phyloP scores from a whole-genome alignment of 805 yeast species.

The Ogataea parapolymorpha region DNA sequence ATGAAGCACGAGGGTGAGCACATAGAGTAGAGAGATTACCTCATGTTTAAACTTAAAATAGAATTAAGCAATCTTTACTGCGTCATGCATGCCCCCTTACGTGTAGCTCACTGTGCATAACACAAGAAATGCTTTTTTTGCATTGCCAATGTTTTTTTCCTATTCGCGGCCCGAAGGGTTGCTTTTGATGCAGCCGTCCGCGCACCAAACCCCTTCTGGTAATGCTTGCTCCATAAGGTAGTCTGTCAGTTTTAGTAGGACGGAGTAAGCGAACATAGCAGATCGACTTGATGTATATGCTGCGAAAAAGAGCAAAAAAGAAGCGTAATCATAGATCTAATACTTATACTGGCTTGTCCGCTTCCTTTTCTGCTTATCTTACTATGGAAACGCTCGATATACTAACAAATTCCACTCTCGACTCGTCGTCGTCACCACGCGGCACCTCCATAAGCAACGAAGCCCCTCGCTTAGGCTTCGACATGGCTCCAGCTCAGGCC shows the following conservation, averaged over 20 bases:
- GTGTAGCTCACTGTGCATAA: neutral
- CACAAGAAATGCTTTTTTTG: neutral
- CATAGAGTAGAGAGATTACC: constrained; percentile 35
- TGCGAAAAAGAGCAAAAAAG: constrained; percentile 4
- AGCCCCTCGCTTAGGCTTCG: constrained; percentile 13
- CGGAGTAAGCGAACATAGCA: constrained; percentile 1
- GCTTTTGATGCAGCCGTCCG: constrained; percentile 6
- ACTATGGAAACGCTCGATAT: constrained; percentile 5
- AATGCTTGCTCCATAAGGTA: constrained; percentile 3
- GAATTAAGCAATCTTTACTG: constrained; percentile 6
- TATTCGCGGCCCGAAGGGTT: neutral
- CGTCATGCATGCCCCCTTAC: constrained; percentile 5
- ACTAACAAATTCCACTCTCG: neutral
- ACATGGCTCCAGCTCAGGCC: constrained; percentile 23
- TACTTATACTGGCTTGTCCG: constrained; percentile 2
- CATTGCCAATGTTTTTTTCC: neutral
- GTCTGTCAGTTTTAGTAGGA: constrained; percentile 2
- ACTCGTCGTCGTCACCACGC: neutral
- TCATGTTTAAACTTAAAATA: constrained; percentile 2
- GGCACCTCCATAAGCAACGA: neutral
- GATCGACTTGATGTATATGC: neutral
- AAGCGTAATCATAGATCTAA: constrained; percentile 3
- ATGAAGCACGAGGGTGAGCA: constrained; percentile 49
- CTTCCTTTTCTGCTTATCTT: neutral
- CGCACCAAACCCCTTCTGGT: neutral